Evolutionary conservation across 2,329 filamentous ascomycete genomes (phyloP), one percentile per base, ranked within the genome.

Genomic region (Monilinia fructicola): DNA sequence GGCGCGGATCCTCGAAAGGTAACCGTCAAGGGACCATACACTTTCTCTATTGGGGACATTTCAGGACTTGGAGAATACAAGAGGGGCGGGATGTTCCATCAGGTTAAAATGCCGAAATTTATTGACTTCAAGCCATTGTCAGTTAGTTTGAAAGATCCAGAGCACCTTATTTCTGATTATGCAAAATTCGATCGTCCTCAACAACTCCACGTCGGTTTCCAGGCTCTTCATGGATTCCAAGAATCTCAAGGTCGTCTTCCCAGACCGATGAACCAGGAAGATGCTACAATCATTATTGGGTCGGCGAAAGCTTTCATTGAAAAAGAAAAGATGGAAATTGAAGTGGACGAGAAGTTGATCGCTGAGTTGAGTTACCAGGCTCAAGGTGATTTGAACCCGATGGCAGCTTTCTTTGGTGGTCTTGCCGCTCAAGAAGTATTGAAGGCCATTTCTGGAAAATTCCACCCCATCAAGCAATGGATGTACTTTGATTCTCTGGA

Each of bases 401-500:
- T 99, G 85, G 92, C 93, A 31, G 94, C 95, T 23, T 91, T 97
- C 80, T 98, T 97, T 75, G 95, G 95, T 78, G 95, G 95, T 73
- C 86, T 97, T 72, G 86, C 92, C 35, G 95, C 95, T 1, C 95
- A 99, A 77, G 95, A 99, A 78, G 90, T 97, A 28, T 85, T 99
- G 69, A 99, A 99, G 80, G 92, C 94, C 23, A 92, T 99, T 9
- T 99, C 95, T 63, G 95, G 95, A 73, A 99, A 99, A 79, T 99
- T 99, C 81, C 87, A 92, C 74, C 95, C 95, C n/a, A 89, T 98
- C 71, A 85, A 90, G 72, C 95, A 99, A 78, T 98, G 91, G 88
- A 85, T 99, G 77, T 98, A 99, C 82, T 96, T 97, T 74, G 95
- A 99, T 79, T 97, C 95, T 1, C 82, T 99, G n/a, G 95, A 99